Evolutionary conservation across 768 basidiomycete genomes (phyloP).

Genomic region (Leccinum imitatum): DNA sequence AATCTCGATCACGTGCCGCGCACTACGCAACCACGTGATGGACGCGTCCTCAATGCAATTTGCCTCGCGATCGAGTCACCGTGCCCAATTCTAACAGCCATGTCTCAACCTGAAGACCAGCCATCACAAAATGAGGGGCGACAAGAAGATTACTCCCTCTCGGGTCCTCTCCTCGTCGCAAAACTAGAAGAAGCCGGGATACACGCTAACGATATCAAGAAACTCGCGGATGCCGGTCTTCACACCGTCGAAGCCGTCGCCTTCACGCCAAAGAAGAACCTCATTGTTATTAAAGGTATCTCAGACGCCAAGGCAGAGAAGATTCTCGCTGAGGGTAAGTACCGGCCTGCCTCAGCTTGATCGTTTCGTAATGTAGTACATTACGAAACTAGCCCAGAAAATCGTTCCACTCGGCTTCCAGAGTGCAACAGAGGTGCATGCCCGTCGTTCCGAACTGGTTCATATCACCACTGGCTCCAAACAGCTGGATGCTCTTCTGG

Average conservation of each 20-base stretch:
- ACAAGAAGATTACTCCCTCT: slow-evolving; percentile 53
- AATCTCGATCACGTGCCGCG: slow-evolving; percentile 6
- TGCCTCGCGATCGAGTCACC: background rate
- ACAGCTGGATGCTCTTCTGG: slow-evolving; percentile 91
- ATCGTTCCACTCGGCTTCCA: slow-evolving; percentile 97
- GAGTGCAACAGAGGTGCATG: slow-evolving; percentile 97
- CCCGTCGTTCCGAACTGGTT: slow-evolving; percentile 90
- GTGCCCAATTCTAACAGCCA: slow-evolving; percentile 4
- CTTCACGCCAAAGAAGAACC: slow-evolving; percentile 92
- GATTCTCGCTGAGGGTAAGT: slow-evolving; percentile 84
- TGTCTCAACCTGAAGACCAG: slow-evolving; percentile 41
- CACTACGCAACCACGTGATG: slow-evolving; percentile 25
- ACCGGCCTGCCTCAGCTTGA: background rate
- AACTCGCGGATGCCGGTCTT: slow-evolving; percentile 86
- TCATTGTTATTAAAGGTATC: slow-evolving; percentile 92
- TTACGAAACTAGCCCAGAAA: slow-evolving; percentile 68
- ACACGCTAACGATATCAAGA: slow-evolving; percentile 89
- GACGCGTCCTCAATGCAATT: slow-evolving; percentile 23
- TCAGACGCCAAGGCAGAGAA: slow-evolving; percentile 98
- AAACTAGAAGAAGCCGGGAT: slow-evolving; percentile 91
- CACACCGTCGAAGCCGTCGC: slow-evolving; percentile 95
- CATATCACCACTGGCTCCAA: slow-evolving; percentile 97
- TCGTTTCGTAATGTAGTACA: slow-evolving; percentile 4
- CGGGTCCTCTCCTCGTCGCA: slow-evolving; percentile 80
- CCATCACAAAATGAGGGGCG: slow-evolving; percentile 49